These are phyloP conservation scores for Crucihimalaya himalaica DNA, from an alignment of 345 rosid genomes.

Conservation along the genomic window DNA sequence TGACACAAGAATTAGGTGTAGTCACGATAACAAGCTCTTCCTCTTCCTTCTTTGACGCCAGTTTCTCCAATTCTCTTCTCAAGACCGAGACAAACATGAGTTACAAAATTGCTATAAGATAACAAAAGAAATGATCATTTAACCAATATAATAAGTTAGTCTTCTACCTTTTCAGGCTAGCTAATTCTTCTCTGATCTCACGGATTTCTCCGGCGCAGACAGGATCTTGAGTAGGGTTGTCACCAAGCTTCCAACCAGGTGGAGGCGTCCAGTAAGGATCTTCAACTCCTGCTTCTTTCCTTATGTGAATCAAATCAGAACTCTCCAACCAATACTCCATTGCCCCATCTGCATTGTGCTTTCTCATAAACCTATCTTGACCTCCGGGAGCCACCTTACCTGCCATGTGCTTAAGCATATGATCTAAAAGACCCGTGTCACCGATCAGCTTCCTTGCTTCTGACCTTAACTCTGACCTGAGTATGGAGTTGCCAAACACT, in stretches of 20 bases:
- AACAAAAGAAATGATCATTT: constrained; percentile 14
- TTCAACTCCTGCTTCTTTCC: constrained; percentile 80
- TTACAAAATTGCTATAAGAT: constrained; percentile 10
- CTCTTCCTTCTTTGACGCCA: constrained; percentile 51
- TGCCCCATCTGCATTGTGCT: constrained; percentile 91
- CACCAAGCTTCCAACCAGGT: constrained; percentile 92
- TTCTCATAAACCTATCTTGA: constrained; percentile 76
- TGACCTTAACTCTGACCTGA: constrained; percentile 70
- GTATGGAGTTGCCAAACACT: constrained; percentile 62
- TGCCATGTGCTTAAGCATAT: constrained; percentile 94
- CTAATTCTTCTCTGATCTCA: constrained; percentile 41
- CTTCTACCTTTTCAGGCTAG: constrained; percentile 52
- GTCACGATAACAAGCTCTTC: constrained; percentile 43
- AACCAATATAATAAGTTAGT: not conserved
- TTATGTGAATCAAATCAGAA: constrained; percentile 63
- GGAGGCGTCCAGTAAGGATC: constrained; percentile 98
- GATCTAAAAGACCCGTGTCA: constrained; percentile 92
- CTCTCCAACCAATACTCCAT: constrained; percentile 98
- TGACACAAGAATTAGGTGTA: constrained; percentile 46
- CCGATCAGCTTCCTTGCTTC: constrained; percentile 92
- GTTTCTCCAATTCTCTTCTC: constrained; percentile 49
- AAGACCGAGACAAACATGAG: constrained; percentile 5
- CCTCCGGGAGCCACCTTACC: constrained; percentile 95
- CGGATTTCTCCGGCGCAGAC: constrained; percentile 66
- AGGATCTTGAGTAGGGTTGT: constrained; percentile 81